Base-by-base conservation (phyloP, 176 grass and related monocot species). In the Areca catechu region DNA sequence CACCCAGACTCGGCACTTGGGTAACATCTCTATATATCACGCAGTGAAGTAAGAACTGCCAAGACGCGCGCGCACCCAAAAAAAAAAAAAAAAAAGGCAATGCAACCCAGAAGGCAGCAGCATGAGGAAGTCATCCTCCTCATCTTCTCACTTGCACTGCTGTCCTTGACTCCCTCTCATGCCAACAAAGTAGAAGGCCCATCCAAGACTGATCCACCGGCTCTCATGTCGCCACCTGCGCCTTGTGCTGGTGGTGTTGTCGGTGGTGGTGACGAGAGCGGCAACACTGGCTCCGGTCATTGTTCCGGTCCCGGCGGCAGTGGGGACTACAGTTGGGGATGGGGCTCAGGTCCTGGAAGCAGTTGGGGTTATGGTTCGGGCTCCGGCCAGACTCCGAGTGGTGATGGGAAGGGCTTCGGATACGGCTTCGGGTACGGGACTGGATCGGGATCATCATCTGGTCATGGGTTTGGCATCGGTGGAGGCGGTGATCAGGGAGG, bases 251-350 rank as follows among this genome's bases (percentile, higher is more conserved):
- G 28, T 43, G 28, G 58, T 7, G 22, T 24, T 24, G 30, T 16
- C 15, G 68, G 48, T 12, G 52, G 51, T 19, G 71, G 84, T 64
- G 50, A 68, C 1, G 57, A 68, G 76, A 71, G 20, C 0, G 79
- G 79, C 21, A 65, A 86, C 60, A 71, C 70, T 18, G 77, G 74
- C 2, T 81, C 77, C 21, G 77, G 70, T 61, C 76, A 65, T 43
- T 73, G 74, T 4, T 81, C 74, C 5, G 77, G 74, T 1, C 80
- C 74, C 0, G 66, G 57, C 7, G 89, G 83, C 1, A 75, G 43
- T 19, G 87, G 80, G 83, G 66, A 56, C 1, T 84, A 88, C 53
- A 58, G 62, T 53, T 89, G 90, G 90, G 79, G 48, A 15, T 89
- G 90, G 90, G 70, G 76, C 5, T 65, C 85, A 3, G 70, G 82